Conservation (phyloP, 345 rosid genomes). For the Tarenaya hassleriana region DNA sequence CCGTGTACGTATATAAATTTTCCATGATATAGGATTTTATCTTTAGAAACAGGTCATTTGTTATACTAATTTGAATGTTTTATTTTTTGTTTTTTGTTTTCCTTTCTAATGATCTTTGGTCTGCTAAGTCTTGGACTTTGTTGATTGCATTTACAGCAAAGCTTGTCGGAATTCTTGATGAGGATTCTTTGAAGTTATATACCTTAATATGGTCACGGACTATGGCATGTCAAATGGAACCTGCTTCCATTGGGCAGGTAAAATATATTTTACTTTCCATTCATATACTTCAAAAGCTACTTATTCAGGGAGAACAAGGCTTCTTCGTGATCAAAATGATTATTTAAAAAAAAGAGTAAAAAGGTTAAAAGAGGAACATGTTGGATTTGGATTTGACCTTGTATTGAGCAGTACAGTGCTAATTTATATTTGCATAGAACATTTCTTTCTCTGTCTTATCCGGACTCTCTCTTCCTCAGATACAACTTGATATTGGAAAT, state of each 20-base stretch:
- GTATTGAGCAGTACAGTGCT: conserved; percentile 9
- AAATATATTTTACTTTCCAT: conserved; percentile 3
- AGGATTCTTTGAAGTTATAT: conserved; percentile 82
- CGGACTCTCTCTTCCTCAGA: conserved; percentile 35
- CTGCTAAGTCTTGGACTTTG: conserved; percentile 16
- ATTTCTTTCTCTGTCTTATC: background rate
- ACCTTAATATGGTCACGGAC: conserved; percentile 90
- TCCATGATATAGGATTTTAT: conserved; percentile 14
- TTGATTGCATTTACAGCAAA: conserved; percentile 42
- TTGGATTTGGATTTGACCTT: background rate
- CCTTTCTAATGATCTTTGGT: conserved; percentile 4
- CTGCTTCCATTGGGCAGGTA: conserved; percentile 69
- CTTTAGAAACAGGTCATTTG: background rate
- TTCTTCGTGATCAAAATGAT: conserved; percentile 3
- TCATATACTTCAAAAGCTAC: conserved; percentile 16
- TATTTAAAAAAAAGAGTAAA: background rate
- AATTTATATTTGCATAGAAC: conserved; percentile 1
- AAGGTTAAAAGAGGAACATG: background rate
- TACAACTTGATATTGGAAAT: conserved; percentile 66
- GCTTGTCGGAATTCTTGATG: conserved; percentile 67
- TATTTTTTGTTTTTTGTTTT: background rate
- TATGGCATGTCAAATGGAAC: conserved; percentile 94
- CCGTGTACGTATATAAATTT: conserved; percentile 56
- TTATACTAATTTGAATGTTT: background rate
- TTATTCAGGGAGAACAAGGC: background rate